Evolutionary conservation across 192 early-diverging fungal species (phyloP).

Genomic region (Backusella sp.): DNA sequence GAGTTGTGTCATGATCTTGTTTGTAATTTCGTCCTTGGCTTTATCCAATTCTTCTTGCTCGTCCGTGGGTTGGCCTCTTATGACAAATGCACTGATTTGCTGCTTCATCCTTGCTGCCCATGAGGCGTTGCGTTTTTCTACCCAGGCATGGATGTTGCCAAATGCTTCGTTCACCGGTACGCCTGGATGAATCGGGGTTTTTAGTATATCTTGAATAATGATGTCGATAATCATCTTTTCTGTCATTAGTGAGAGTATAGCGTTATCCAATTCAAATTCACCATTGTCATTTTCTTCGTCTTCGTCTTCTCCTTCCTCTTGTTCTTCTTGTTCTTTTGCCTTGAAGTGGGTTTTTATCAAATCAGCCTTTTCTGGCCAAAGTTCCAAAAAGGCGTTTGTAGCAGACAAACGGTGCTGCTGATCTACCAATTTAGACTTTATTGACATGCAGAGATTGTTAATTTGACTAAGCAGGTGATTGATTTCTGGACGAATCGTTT

Average conservation of each 20-base stretch:
- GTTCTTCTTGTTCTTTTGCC: too few relatives aligned
- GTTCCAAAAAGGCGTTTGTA: slow-evolving; percentile 1
- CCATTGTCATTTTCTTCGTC: not conserved
- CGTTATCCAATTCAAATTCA: slow-evolving; percentile 4
- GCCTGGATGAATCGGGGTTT: slow-evolving; percentile 23
- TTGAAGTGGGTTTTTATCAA: not conserved
- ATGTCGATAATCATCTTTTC: slow-evolving; percentile 28
- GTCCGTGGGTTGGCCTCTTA: slow-evolving; percentile 11
- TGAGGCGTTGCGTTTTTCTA: slow-evolving; percentile 9
- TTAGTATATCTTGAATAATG: slow-evolving; percentile 11
- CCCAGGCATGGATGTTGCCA: slow-evolving; percentile 20
- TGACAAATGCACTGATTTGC: slow-evolving; percentile 17
- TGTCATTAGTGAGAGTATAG: slow-evolving; percentile 21
- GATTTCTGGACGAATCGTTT: slow-evolving; percentile 10
- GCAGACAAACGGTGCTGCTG: not conserved
- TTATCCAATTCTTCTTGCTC: not conserved
- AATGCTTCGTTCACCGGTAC: slow-evolving; percentile 24
- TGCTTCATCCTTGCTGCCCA: slow-evolving; percentile 25
- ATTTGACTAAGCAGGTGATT: slow-evolving; percentile 17
- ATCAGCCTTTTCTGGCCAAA: slow-evolving; percentile 15
- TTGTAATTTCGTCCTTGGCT: not conserved
- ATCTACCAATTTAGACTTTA: slow-evolving; percentile 10
- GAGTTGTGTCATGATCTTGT: not conserved
- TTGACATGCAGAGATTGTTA: slow-evolving; percentile 24
- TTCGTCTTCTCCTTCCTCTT: not conserved